phyloP scores from a whole-genome alignment of 2,329 filamentous ascomycete species.

The Talaromyces sp. region DNA sequence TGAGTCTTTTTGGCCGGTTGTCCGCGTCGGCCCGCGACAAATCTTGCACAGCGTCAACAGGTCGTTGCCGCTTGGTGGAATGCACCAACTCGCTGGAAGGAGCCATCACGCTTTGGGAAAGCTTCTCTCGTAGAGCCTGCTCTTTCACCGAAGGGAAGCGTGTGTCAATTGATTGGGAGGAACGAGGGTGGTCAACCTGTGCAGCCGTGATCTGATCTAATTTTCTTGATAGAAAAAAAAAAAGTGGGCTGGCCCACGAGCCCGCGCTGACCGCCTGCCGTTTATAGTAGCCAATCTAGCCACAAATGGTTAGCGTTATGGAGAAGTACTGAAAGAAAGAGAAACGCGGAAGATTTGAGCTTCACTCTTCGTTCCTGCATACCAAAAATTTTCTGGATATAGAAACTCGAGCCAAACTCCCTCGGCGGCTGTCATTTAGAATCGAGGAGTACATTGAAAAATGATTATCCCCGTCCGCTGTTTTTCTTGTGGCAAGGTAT shows the following conservation, averaged over 20 bases:
- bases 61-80: slow-evolving; percentile 8
- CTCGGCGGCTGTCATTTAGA: background rate
- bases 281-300: background rate
- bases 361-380: background rate
- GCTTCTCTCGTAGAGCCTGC: background rate
- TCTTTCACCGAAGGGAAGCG: background rate
- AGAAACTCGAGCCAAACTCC: background rate
- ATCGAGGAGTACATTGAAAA: slow-evolving; percentile 14
- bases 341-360: background rate
- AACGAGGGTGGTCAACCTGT: background rate
- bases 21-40: background rate
- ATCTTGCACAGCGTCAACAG: slow-evolving; percentile 4
- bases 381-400: background rate
- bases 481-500: slow-evolving; percentile 98
- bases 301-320: background rate
- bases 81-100: background rate
- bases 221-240: slow-evolving; percentile 8
- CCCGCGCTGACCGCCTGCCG: background rate
- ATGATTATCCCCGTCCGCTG: slow-evolving; percentile 99
- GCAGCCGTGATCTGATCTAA: background rate
- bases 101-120: background rate
- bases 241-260: slow-evolving; percentile 4
- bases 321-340: background rate
- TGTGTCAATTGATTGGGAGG: background rate
- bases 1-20: slow-evolving; percentile 6